phyloP scores from a whole-genome alignment of 306 rosid genomes.

The Trichosanthes cucumerina region DNA sequence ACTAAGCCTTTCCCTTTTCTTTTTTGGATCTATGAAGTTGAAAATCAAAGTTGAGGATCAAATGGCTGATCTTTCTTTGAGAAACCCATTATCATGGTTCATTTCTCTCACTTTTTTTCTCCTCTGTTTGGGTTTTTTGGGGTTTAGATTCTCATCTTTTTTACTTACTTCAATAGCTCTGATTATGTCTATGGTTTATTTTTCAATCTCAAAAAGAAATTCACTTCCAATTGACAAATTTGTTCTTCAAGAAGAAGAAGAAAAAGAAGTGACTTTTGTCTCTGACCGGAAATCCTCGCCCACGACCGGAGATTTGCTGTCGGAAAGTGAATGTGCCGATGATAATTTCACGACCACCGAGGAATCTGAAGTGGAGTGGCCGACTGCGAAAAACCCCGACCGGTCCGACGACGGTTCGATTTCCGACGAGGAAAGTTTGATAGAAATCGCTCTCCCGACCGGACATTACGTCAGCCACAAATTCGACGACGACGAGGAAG shows the following conservation, averaged over 20 bases:
- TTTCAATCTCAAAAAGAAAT: conserved; percentile 26
- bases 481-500: conserved; percentile 4
- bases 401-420: conserved; percentile 74
- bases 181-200: conserved; percentile 33
- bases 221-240: conserved; percentile 9
- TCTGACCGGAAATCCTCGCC: neutral
- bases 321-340: conserved; percentile 37
- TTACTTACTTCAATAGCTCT: conserved; percentile 31
- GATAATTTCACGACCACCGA: conserved; percentile 34
- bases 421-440: conserved; percentile 93
- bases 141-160: conserved; percentile 30
- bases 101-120: conserved; percentile 28
- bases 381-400: conserved; percentile 20
- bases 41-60: conserved; percentile 31
- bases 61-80: conserved; percentile 49
- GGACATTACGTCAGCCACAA: conserved; percentile 42
- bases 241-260: conserved; percentile 3
- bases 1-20: neutral
- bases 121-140: conserved; percentile 32
- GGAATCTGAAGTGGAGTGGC: conserved; percentile 45
- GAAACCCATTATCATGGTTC: conserved; percentile 46
- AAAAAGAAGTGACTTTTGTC: conserved; percentile 11
- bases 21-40: conserved; percentile 27
- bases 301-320: conserved; percentile 1
- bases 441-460: conserved; percentile 71